These are phyloP conservation scores for Gloeopeniophorella convolvens DNA, from an alignment of 768 basidiomycete genomes.

Conservation along the genomic window DNA sequence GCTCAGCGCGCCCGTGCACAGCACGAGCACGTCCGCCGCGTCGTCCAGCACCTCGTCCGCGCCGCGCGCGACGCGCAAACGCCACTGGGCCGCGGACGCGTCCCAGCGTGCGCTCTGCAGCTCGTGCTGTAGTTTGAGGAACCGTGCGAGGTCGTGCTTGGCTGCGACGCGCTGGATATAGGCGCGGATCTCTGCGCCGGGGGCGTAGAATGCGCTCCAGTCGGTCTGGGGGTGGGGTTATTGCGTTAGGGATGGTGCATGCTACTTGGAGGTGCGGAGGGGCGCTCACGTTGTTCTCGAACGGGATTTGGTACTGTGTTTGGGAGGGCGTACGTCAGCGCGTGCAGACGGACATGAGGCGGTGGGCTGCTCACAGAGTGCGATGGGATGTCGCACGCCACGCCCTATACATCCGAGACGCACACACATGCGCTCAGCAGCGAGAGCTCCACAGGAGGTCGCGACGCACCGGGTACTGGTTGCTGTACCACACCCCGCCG, in stretches of 20 bases:
- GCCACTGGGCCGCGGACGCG: slow-evolving; percentile 4
- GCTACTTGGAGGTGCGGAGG: slow-evolving; percentile 13
- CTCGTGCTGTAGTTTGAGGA: slow-evolving; percentile 49
- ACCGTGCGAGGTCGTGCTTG: slow-evolving; percentile 46
- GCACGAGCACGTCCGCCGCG: slow-evolving; percentile 50
- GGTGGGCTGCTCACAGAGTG: background rate
- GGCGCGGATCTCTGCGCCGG: slow-evolving; percentile 37
- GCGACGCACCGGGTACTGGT: slow-evolving; percentile 21
- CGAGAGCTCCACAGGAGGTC: background rate
- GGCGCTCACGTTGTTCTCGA: background rate
- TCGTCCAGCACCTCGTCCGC: slow-evolving; percentile 41
- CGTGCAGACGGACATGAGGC: background rate
- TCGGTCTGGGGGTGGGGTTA: too few relatives aligned
- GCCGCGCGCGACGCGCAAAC: background rate
- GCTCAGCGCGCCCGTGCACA: slow-evolving; percentile 44
- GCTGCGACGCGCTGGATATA: slow-evolving; percentile 50
- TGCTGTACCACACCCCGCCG: slow-evolving; percentile 56
- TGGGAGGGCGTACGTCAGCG: background rate
- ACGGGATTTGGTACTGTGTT: background rate
- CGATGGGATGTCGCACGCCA: slow-evolving; percentile 6
- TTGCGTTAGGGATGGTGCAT: too few relatives aligned
- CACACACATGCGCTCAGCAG: background rate
- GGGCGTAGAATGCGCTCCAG: slow-evolving; percentile 16
- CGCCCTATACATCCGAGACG: background rate
- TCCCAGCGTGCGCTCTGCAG: slow-evolving; percentile 7